phyloP scores from a whole-genome alignment of 2,329 filamentous ascomycete genomes.

The Ophiognomonia clavigignenti-juglandacearum region DNA sequence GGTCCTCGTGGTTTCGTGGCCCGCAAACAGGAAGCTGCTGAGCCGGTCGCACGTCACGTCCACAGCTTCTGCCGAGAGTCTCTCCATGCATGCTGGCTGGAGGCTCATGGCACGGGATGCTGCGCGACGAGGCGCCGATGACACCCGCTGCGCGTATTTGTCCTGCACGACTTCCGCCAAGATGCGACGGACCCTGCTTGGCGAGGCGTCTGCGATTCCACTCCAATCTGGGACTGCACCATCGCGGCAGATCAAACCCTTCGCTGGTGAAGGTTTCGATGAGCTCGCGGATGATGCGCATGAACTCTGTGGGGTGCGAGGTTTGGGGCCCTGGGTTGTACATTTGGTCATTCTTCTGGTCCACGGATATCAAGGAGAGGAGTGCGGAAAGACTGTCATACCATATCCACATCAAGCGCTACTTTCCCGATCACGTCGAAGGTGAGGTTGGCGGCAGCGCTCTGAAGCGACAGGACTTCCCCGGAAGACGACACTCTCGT shows the following conservation, averaged over 20 bases:
- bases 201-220: slow-evolving; percentile 2
- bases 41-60: slow-evolving; percentile 25
- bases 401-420: slow-evolving; percentile 2
- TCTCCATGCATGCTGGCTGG: slow-evolving; percentile 16
- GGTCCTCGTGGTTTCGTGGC: slow-evolving; percentile 29
- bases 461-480: slow-evolving; percentile 23
- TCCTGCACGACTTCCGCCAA: background rate
- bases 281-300: background rate
- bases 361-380: too few species aligned
- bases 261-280: background rate
- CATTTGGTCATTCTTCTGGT: background rate
- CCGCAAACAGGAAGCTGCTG: slow-evolving; percentile 28
- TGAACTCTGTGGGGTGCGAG: background rate
- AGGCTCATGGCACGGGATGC: slow-evolving; percentile 24
- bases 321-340: background rate
- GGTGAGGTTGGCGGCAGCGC: slow-evolving; percentile 27
- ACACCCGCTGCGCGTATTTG: background rate
- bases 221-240: slow-evolving; percentile 1
- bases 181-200: background rate
- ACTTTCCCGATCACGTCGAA: slow-evolving; percentile 30
- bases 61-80: slow-evolving; percentile 20
- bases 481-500: slow-evolving; percentile 22
- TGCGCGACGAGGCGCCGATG: background rate
- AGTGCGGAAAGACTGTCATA: background rate
- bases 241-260: background rate